Base-by-base conservation (phyloP, 768 basidiomycete species). In the Tulasnella sp. region DNA sequence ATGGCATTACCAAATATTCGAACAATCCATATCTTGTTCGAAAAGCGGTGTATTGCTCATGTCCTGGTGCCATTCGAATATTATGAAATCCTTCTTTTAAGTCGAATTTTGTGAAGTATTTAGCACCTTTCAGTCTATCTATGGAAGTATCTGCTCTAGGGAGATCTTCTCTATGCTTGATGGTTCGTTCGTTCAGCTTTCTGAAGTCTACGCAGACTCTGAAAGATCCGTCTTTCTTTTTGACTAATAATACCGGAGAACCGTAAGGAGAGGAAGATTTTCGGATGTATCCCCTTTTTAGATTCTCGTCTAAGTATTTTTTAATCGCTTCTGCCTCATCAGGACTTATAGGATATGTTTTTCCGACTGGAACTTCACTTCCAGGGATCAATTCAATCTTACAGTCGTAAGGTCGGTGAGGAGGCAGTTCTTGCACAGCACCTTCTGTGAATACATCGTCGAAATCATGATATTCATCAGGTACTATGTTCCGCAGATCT, bases 41-140 rank as follows among this genome's bases (percentile, higher is more conserved):
- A 34, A 68, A 70, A 0, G 64, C 65, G 0, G 62, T 67, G 16
- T 67, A 65, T 61, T 59, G 63, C 46, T 63, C 58, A 41, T 65
- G 48, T 0, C 58, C 64, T 29, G 53, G 33, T 1, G 20, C 49
- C 20, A 64, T 60, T 5, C 57, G 28, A 5, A 63, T 44, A 6
- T 58, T 56, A 52, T 61, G 56, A 47, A 56, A 62, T 0, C 54
- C 63, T 3, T 45, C 35, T 6, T 53, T 52, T 7, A 62, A 55
- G 42, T 64, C 60, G 31, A 61, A 19, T 27, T 54, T 58, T 42
- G 56, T 58, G 52, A 58, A 61, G 35, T 37, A 22, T n/a, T 56
- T 54, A 7, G 53, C 56, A 4, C 46, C 28, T 20, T n/a, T 15
- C 3, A 63, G 42, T 8, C 41, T 34, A 39, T 58, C 50, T 22